Base-by-base conservation (phyloP, 2,329 filamentous ascomycete genomes). In the Xylariaceae sp. region DNA sequence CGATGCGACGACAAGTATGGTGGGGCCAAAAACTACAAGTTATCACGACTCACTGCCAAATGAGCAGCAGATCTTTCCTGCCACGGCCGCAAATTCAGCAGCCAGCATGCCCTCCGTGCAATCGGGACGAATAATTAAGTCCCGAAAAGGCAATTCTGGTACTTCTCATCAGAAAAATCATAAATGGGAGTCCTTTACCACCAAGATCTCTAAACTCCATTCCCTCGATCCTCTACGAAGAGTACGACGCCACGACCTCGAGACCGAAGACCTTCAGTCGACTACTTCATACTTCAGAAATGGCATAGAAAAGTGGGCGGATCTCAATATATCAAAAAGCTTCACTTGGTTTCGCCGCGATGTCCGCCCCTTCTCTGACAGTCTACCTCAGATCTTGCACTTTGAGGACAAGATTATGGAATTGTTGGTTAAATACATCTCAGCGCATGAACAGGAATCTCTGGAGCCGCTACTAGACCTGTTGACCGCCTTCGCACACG, bases 401-500 rank as follows among this genome's bases (percentile, higher is more conserved):
- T 90, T 96, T 73, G 89, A 96, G 75, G 85, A 90, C 64, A 85
- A 85, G 71, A 95, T 99, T 64, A 89, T 96, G 82, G 85, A 85
- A 40, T 73, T 89, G 57, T 79, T 99, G 59, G 83, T 87, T 57
- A 81, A 85, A 67, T 89, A 91, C 67, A 93, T 98, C 59, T 84
- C 87, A 50, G 84, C 84, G 66, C 87, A 88, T 58, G 91, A 97
- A 66, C 85, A 86, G 61, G 83, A 93, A 66, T 88, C 90, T 1
- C 78, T 97, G 57, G 93, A 99, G 70, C 90, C 95, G 9, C 77
- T 99, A 41, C 77, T 99, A 56, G 90, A 90, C 63, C 83, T 99
- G n/a, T 75, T 97, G 56, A 90, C 92, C 12, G 91, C 95, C 41
- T 93, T 99, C 70, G 93, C 95, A n/a, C 92, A 96, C 71, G 96